Evolutionary conservation across 805 yeast species (phyloP), one percentile per base, ranked within the genome.

Genomic region (Lachancea meyersii): DNA sequence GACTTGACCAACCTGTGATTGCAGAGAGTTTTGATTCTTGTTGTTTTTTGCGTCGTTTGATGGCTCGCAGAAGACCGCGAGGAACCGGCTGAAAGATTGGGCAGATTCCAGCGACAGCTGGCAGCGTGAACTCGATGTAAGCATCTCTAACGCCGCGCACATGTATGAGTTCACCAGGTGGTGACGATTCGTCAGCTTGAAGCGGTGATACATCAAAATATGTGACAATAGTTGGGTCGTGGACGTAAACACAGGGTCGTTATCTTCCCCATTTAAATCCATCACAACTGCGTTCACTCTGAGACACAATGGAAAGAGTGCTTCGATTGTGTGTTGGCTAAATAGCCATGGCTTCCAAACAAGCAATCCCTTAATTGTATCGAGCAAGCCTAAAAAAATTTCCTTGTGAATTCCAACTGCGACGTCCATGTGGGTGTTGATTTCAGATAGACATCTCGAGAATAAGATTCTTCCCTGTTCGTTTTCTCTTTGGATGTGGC

Each of bases 11-110:
- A 80, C 60, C 1, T 78, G 70, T 0, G 91, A 75, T 18, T 71
- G 79, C 42, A 84, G 60, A 1, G 69, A 56, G 34, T 65, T 59
- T 27, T 62, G 58, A 5, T 52, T 62, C 0, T 66, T 45, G 3
- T 50, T 52, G 16, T 59, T 56, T 40, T 49, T 42, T 11, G 54
- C 41, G 27, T 58, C 46, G 35, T 60, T 48, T 23, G 63, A 53
- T 2, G 95, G 95, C 51, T 86, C 94, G 65, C 95, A 86, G 26
- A 83, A 64, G 52, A 82, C 82, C 18, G 72, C 66, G 35, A 87
- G 57, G 16, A 85, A 63, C 51, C 96, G 72, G 5, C 82, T 60
- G 40, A 67, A 73, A 3, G 80, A 60, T 10, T 63, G 53, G 0
- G 80, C 82, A 20, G 78, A 67, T 7, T 54, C 57, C 13, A 49